Conservation (phyloP, 768 basidiomycete species). For the Mycena epipterygia region DNA sequence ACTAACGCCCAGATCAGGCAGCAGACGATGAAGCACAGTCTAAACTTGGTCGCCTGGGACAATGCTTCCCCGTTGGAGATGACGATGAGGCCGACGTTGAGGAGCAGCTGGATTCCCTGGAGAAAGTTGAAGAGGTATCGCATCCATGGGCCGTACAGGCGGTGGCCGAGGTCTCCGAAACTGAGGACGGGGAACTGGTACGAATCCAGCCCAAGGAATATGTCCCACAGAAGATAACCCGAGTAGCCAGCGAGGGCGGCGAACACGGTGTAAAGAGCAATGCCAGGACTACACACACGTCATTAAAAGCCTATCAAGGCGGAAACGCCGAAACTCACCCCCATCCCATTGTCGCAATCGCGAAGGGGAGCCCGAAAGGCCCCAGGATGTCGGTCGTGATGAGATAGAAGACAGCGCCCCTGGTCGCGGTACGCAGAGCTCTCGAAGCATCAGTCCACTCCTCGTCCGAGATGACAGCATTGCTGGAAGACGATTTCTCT, state of each 20-base stretch:
- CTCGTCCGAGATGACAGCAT: conserved; percentile 8
- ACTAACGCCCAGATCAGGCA: conserved; percentile 21
- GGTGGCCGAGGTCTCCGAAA: conserved; percentile 24
- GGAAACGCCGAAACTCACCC: conserved; percentile 16
- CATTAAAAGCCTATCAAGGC: not conserved
- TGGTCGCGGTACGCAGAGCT: conserved; percentile 23
- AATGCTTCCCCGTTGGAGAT: conserved; percentile 24
- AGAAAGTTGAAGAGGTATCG: conserved; percentile 22
- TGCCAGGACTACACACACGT: conserved; percentile 9
- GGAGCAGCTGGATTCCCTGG: conserved; percentile 15
- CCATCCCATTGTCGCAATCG: conserved; percentile 24
- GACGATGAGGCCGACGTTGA: conserved; percentile 25
- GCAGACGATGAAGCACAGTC: conserved; percentile 24
- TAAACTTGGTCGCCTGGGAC: conserved; percentile 23
- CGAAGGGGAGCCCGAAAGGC: conserved; percentile 20
- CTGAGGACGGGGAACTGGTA: conserved; percentile 24
- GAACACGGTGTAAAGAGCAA: conserved; percentile 24
- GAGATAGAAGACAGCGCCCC: conserved; percentile 24
- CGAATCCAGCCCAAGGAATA: conserved; percentile 22
- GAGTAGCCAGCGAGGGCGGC: conserved; percentile 21
- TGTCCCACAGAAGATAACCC: conserved; percentile 23
- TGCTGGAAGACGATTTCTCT: not conserved
- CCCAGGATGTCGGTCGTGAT: conserved; percentile 25
- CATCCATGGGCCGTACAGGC: conserved; percentile 22
- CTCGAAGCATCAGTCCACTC: conserved; percentile 22